phyloP scores from a whole-genome alignment of 495 filamentous ascomycete species.

The Copromyces sp. region DNA sequence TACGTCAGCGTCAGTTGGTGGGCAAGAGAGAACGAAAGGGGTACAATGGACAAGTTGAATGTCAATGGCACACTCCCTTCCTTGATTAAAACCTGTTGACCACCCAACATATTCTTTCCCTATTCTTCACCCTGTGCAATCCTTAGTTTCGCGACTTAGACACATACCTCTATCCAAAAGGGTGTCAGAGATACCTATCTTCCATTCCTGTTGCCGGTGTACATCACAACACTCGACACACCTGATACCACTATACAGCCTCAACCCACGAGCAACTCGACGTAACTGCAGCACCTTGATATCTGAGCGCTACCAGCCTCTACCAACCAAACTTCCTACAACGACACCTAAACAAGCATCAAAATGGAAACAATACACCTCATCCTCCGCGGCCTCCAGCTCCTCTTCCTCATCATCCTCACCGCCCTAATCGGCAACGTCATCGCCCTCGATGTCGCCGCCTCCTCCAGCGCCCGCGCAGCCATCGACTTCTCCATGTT shows the following conservation, averaged over 20 bases:
- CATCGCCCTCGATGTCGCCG: conserved; percentile 32
- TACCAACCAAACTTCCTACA: background rate
- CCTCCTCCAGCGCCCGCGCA: conserved; percentile 23
- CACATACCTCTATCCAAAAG: background rate
- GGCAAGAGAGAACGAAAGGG: background rate
- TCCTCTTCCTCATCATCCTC: conserved; percentile 34
- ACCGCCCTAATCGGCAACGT: conserved; percentile 42
- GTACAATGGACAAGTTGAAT: background rate
- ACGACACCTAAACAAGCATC: background rate
- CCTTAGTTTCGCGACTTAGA: background rate
- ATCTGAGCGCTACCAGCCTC: background rate
- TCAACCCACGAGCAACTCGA: no score
- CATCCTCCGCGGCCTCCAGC: conserved; percentile 29
- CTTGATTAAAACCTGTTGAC: background rate
- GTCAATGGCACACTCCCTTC: background rate
- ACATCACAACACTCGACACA: background rate
- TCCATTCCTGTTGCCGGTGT: background rate
- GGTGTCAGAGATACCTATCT: background rate
- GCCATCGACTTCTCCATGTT: conserved; percentile 44
- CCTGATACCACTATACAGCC: background rate
- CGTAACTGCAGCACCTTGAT: background rate
- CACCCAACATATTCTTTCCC: background rate
- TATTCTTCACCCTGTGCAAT: background rate
- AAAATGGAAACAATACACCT: conserved; percentile 30
- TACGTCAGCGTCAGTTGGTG: background rate